phyloP scores from a whole-genome alignment of 2,329 filamentous ascomycete species.

The Plectosphaerella plurivora region DNA sequence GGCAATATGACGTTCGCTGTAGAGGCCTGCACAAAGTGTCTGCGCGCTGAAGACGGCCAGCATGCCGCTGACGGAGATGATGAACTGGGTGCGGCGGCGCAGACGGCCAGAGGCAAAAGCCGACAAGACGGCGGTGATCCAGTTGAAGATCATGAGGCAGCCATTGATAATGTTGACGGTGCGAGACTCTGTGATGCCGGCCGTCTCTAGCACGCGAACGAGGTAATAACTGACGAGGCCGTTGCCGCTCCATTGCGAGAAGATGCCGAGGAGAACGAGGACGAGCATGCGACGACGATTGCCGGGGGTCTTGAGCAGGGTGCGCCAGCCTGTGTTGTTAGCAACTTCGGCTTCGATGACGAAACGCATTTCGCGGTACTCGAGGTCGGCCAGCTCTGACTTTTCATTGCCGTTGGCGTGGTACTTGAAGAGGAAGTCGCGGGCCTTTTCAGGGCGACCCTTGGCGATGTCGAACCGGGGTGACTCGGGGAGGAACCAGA shows the following conservation, averaged over 20 bases:
- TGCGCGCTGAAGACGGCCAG: slow-evolving; percentile 29
- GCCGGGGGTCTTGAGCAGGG: slow-evolving; percentile 27
- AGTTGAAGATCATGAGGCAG: slow-evolving; percentile 11
- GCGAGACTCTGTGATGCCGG: slow-evolving; percentile 8
- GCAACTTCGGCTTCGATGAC: slow-evolving; percentile 48
- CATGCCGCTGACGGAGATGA: slow-evolving; percentile 9
- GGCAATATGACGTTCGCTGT: slow-evolving; percentile 6
- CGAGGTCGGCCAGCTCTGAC: slow-evolving; percentile 50
- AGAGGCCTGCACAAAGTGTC: slow-evolving; percentile 7
- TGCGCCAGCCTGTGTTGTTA: slow-evolving; percentile 42
- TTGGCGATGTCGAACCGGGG: slow-evolving; percentile 34
- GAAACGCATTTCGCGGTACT: slow-evolving; percentile 56
- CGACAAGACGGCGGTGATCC: slow-evolving; percentile 7
- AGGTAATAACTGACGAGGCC: slow-evolving; percentile 16
- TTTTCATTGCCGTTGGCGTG: slow-evolving; percentile 24
- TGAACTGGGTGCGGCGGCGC: slow-evolving; percentile 10
- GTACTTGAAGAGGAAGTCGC: slow-evolving; percentile 25
- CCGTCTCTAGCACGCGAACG: slow-evolving; percentile 7
- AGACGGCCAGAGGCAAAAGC: slow-evolving; percentile 9
- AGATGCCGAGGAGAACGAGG: slow-evolving; percentile 36
- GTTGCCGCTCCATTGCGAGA: slow-evolving; percentile 39
- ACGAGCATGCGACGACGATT: slow-evolving; percentile 30
- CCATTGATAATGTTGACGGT: slow-evolving; percentile 10
- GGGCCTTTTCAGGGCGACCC: slow-evolving; percentile 28
- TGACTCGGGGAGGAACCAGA: slow-evolving; percentile 34